phyloP scores from a whole-genome alignment of 2,329 filamentous ascomycete species.

The Microcyclosporella mali region DNA sequence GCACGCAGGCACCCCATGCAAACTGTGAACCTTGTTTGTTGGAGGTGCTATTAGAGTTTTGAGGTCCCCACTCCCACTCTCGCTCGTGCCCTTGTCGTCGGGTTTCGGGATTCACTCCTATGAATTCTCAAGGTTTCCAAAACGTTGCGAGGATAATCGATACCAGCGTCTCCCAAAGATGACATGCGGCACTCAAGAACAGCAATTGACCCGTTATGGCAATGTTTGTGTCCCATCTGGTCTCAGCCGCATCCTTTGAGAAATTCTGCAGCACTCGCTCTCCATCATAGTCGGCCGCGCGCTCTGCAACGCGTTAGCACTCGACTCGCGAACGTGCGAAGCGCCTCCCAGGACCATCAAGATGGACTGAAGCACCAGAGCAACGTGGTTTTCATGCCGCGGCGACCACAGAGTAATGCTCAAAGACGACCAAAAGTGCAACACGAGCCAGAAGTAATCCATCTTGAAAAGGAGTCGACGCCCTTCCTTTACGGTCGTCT shows the following conservation, averaged over 20 bases:
- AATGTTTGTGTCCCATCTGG: conserved; percentile 54
- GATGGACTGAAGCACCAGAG: conserved; percentile 6
- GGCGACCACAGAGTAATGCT: neutral
- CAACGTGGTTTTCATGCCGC: neutral
- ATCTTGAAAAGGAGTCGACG: conserved; percentile 12
- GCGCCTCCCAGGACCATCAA: conserved; percentile 1
- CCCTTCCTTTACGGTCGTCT: conserved; percentile 46
- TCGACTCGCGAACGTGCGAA: conserved; percentile 3
- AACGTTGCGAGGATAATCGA: too few species aligned
- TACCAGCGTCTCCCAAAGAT: neutral
- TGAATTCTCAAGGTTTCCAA: too few species aligned
- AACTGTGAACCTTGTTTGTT: too few species aligned
- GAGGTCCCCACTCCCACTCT: too few species aligned
- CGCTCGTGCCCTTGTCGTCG: too few species aligned
- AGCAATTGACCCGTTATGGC: conserved; percentile 55
- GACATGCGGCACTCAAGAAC: neutral
- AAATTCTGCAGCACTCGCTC: conserved; percentile 2
- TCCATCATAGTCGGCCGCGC: conserved; percentile 8
- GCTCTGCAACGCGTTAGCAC: conserved; percentile 18
- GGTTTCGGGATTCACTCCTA: too few species aligned
- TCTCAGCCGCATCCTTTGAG: conserved; percentile 2
- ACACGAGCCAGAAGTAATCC: neutral
- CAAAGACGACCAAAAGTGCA: too few species aligned
- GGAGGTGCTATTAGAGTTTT: too few species aligned
- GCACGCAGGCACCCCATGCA: too few species aligned